These are phyloP conservation scores for Zasmidium angulare DNA, from an alignment of 2,329 filamentous ascomycete species.

Conservation along the genomic window DNA sequence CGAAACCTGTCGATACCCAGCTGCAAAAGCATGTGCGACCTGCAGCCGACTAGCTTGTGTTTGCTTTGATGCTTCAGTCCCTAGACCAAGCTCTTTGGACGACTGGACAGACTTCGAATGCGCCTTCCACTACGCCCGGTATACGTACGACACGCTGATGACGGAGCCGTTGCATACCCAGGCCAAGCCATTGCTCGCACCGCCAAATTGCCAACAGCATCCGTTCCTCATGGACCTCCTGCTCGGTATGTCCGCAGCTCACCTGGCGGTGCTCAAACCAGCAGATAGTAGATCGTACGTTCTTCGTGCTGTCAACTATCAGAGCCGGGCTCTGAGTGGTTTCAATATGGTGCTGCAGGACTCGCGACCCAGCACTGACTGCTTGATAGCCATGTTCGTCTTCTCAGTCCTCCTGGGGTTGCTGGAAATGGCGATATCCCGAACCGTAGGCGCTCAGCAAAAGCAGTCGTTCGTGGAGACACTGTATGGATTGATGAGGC, in stretches of 20 bases:
- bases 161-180: constrained; percentile 4
- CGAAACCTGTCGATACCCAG: constrained; percentile 8
- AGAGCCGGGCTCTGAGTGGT: constrained; percentile 8
- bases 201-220: constrained; percentile 5
- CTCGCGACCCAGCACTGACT: not conserved
- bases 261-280: constrained; percentile 8
- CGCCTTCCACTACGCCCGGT: constrained; percentile 9
- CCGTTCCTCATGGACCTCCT: constrained; percentile 12
- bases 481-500: not conserved
- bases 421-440: constrained; percentile 1
- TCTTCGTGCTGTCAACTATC: constrained; percentile 7
- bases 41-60: constrained; percentile 7
- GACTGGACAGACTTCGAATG: constrained; percentile 6
- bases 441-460: not conserved
- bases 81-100: not conserved
- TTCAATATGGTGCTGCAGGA: constrained; percentile 5
- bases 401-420: constrained; percentile 5
- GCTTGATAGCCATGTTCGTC: constrained; percentile 7
- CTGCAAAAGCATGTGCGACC: not conserved
- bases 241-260: constrained; percentile 4
- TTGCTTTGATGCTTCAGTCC: not conserved
- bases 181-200: constrained; percentile 4
- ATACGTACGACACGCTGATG: constrained; percentile 10
- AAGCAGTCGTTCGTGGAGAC: not conserved
- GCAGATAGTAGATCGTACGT: not conserved